Base-by-base conservation (phyloP, 306 rosid genomes). In the Rosa rugosa region DNA sequence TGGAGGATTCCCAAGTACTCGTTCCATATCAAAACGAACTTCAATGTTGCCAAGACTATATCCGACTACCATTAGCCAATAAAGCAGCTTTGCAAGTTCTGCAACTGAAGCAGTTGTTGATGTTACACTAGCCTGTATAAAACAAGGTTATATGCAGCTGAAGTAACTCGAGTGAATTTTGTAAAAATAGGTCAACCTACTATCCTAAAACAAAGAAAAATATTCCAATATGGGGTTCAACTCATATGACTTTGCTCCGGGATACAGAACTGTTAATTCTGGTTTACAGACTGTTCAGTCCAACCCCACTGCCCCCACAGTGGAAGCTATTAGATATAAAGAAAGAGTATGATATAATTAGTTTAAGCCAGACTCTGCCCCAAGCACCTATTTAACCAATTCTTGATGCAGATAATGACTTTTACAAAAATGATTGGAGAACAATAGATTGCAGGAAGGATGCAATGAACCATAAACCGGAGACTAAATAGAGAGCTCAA, bases 51-150 rank as follows among this genome's bases (percentile, higher is more conserved):
- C 96, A 69, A 95, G 80, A 88, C 99, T 86, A 86, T 95, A 95
- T 40, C 97, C 98, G 0, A 95, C 99, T 75, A 95, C 97, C 98
- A 95, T 95, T 76, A 95, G 84, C 99, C 99, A 93, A 78, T 84
- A 95, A 49, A 95, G 88, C 84, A 95, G 90, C 79, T 93, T 95
- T 5, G 90, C 98, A 47, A 95, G 93, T 84, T 95, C 99, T 4
- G 96, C 80, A 41, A n/a, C n/a, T n/a, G n/a, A n/a, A n/a, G 98
- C 94, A 60, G 88, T 90, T 7, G 97, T 85, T 88, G 91, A 95
- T 0, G 90, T 87, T 77, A 88, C 86, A 54, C 88, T 90, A 25
- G 98, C 90, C 99, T 95, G 83, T 70, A 79, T 42, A 47, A 49
- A 75, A 79, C 42, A 42, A 56, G 59, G 60, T 23, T 46, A 70